Conservation (phyloP, 1,284 basidiomycete genomes). For the Retiboletus flavoniger region DNA sequence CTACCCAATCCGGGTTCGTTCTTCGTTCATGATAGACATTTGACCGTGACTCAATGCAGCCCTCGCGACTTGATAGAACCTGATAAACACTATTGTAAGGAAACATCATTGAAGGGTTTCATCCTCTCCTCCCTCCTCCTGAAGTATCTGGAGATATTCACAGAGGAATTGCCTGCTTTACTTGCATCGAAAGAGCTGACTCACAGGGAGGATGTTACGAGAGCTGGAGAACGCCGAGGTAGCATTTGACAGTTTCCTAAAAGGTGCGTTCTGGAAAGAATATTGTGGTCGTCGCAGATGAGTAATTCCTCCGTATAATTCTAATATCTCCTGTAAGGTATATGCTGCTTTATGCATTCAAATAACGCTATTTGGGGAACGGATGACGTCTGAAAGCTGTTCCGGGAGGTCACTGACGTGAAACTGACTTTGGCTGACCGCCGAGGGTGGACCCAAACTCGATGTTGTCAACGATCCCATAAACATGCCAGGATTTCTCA, state of each 20-base stretch:
- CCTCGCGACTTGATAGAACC: neutral
- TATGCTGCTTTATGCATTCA: neutral
- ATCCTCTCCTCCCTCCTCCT: neutral
- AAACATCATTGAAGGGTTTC: neutral
- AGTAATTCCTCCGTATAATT: neutral
- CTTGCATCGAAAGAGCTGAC: neutral
- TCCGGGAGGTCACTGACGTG: neutral
- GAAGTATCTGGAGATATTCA: neutral
- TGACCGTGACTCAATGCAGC: neutral
- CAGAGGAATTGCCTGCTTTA: neutral
- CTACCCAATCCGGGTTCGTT: constrained; percentile 3
- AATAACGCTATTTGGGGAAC: neutral
- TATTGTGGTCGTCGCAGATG: neutral
- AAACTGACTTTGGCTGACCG: neutral
- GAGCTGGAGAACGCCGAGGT: too few relatives aligned
- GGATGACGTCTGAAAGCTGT: too few relatives aligned
- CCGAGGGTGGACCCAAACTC: neutral
- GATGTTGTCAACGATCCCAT: neutral
- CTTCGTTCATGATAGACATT: neutral
- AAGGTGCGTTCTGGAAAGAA: constrained; percentile 1
- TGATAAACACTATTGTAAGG: neutral
- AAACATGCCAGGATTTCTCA: neutral
- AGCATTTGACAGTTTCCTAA: neutral
- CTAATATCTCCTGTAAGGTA: neutral
- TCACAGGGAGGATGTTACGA: too few relatives aligned